A percentile compares a stretch with the other conserved stretches of the same genome.
Conservation (phyloP, 306 rosid species). For the Purshia tridentata region DNA sequence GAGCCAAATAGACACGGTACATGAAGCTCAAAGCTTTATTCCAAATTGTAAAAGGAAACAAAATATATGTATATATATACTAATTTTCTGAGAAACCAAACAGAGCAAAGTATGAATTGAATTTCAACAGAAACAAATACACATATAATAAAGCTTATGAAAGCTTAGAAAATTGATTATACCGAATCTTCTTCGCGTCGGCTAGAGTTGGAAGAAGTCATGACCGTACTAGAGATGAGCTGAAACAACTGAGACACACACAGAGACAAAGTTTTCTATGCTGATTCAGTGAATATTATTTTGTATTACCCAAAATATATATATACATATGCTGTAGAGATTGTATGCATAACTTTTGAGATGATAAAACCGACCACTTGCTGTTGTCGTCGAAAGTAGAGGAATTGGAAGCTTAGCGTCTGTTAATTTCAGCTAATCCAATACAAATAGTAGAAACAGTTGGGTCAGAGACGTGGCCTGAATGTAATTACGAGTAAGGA, state of each 20-base stretch:
- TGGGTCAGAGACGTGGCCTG: too few species aligned
- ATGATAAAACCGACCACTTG: too few species aligned
- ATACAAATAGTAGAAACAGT: too few species aligned
- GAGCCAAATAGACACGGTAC: not conserved
- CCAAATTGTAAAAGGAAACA: not conserved
- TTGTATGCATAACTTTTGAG: not conserved
- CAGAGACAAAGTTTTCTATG: not conserved
- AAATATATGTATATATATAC: too few species aligned
- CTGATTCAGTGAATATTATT: not conserved
- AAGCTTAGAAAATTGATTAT: not conserved
- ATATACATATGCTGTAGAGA: not conserved
- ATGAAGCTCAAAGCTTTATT: not conserved
- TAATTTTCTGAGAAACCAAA: not conserved
- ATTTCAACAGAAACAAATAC: not conserved
- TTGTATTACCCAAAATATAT: too few species aligned
- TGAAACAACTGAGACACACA: not conserved
- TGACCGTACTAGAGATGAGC: constrained; percentile 5
- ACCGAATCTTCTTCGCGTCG: constrained; percentile 41
- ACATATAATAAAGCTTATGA: not conserved
- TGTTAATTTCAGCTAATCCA: too few species aligned
- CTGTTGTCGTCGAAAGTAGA: too few species aligned
- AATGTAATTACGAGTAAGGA: too few species aligned
- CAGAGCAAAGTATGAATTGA: not conserved
- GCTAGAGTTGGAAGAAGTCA: constrained; percentile 34
- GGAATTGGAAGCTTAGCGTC: too few species aligned